These are phyloP conservation scores for Chenopodium album DNA, from an alignment of 148 eudicot species.

Conservation along the genomic window DNA sequence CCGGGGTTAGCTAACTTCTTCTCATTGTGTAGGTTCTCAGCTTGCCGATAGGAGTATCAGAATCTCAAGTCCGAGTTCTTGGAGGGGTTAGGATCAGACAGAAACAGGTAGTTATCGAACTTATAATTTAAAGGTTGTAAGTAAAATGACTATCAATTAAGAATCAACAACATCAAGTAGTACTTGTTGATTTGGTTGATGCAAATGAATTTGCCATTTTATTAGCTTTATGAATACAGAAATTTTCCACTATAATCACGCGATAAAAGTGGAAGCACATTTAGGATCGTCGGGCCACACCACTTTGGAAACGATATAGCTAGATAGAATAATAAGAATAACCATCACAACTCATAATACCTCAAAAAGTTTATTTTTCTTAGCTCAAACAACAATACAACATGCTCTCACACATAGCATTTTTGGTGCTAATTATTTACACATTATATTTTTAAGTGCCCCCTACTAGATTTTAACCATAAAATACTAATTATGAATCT, in stretches of 20 bases:
- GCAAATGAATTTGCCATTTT: neutral
- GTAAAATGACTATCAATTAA: too few species aligned
- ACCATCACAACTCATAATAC: neutral
- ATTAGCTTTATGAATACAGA: neutral
- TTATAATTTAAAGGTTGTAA: too few species aligned
- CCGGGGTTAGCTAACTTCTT: too few species aligned
- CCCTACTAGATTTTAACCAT: neutral
- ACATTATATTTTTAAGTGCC: neutral
- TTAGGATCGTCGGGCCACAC: constrained; percentile 20
- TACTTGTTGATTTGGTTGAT: neutral
- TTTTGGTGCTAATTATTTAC: constrained; percentile 26
- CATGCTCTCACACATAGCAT: constrained; percentile 15
- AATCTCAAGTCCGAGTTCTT: too few species aligned
- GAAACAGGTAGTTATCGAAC: too few species aligned
- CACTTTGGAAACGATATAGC: neutral
- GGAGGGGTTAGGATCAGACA: too few species aligned
- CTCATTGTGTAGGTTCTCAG: too few species aligned
- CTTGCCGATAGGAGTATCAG: too few species aligned
- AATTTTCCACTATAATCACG: constrained; percentile 22
- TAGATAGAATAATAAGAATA: neutral
- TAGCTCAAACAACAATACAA: neutral
- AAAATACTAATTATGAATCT: constrained; percentile 14
- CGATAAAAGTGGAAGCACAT: constrained; percentile 20
- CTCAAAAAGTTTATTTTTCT: neutral
- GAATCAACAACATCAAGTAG: too few species aligned